These are phyloP conservation scores for Pulveroboletus sp. DNA, from an alignment of 768 basidiomycete genomes.

Conservation along the genomic window DNA sequence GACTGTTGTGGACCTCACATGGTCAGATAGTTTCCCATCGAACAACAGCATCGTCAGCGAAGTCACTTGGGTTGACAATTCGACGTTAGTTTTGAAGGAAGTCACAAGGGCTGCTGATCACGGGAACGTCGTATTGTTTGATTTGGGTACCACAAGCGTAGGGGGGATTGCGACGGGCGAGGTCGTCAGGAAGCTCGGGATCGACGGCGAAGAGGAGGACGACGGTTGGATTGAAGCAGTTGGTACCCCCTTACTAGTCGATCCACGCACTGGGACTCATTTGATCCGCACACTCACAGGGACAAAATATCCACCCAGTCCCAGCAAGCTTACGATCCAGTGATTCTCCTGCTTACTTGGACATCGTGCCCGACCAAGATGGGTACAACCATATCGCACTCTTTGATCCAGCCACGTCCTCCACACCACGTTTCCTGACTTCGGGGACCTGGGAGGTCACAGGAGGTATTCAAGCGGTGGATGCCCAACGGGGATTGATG, in stretches of 20 bases:
- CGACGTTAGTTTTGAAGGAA: slow-evolving; percentile 78
- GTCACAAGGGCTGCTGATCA: slow-evolving; percentile 80
- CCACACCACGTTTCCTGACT: slow-evolving; percentile 79
- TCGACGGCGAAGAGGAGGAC: slow-evolving; percentile 83
- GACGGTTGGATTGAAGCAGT: slow-evolving; percentile 94
- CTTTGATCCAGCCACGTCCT: slow-evolving; percentile 73
- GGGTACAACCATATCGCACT: slow-evolving; percentile 94
- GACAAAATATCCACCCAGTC: slow-evolving; percentile 61
- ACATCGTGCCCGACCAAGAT: slow-evolving; percentile 76
- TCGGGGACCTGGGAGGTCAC: slow-evolving; percentile 90
- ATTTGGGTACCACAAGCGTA: slow-evolving; percentile 37
- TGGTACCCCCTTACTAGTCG: slow-evolving; percentile 29
- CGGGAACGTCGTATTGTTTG: slow-evolving; percentile 79
- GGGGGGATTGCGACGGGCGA: slow-evolving; percentile 37
- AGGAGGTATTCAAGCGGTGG: slow-evolving; percentile 67
- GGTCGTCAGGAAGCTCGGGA: slow-evolving; percentile 77
- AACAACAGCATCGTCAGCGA: slow-evolving; percentile 75
- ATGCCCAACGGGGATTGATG: slow-evolving; percentile 66
- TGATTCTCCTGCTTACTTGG: slow-evolving; percentile 73
- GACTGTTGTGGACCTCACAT: slow-evolving; percentile 57
- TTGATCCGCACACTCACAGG: slow-evolving; percentile 36
- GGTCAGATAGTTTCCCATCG: slow-evolving; percentile 56
- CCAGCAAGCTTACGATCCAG: slow-evolving; percentile 41
- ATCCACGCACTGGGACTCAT: slow-evolving; percentile 9
- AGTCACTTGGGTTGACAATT: slow-evolving; percentile 83